Evolutionary conservation across 2,329 filamentous ascomycete species (phyloP).

Genomic region (Arthrinium phaeospermum): DNA sequence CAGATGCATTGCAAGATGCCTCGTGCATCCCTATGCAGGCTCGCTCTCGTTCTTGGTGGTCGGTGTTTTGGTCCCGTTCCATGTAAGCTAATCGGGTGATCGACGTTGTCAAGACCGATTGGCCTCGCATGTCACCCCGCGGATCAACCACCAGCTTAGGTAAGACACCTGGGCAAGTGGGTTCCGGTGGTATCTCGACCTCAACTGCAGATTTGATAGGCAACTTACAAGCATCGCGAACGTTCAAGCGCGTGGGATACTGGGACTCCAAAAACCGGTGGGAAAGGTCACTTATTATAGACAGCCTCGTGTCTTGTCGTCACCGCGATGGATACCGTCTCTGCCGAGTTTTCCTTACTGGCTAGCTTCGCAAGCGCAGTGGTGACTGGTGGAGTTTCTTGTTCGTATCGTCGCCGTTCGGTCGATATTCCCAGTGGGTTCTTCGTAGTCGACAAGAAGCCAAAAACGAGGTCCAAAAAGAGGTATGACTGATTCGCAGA

Average conservation of each 20-base stretch:
- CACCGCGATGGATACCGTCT: background rate
- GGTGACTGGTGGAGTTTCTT: background rate
- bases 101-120: conserved; percentile 1
- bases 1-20: background rate
- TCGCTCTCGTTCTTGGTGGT: background rate
- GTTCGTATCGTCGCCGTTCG: background rate
- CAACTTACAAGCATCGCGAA: conserved; percentile 13
- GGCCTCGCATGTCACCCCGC: background rate
- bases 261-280: background rate
- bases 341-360: background rate
- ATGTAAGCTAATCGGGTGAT: background rate
- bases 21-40: background rate
- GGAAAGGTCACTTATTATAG: conserved; percentile 5
- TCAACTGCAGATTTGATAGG: background rate
- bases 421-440: background rate
- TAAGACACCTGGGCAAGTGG: conserved; percentile 11
- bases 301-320: conserved; percentile 11
- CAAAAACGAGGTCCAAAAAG: conserved; percentile 2
- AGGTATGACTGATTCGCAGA: conserved; percentile 8
- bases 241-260: background rate
- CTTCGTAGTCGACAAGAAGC: conserved; percentile 1
- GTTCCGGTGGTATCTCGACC: background rate
- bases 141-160: background rate
- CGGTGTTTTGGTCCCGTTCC: background rate
- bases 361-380: background rate